Evolutionary conservation across 2,329 filamentous ascomycete species (phyloP).

Genomic region (Elsinoe perseae): DNA sequence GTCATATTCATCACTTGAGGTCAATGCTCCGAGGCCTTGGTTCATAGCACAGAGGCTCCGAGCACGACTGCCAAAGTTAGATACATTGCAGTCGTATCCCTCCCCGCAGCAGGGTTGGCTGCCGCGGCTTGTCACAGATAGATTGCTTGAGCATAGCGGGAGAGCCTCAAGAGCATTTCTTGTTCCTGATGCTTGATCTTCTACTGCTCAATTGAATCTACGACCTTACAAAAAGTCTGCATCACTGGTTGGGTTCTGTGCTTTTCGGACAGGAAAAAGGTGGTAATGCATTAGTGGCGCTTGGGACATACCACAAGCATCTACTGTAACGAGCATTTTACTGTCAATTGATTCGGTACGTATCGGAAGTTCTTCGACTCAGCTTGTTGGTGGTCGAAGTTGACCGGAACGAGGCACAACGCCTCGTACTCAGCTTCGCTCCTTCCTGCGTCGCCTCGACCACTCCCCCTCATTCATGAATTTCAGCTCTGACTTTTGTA

Average conservation of each 20-base stretch:
- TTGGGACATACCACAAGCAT: neutral
- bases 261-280: neutral
- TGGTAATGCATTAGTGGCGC: neutral
- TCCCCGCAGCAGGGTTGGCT: neutral
- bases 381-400: neutral
- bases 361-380: neutral
- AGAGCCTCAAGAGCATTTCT: neutral
- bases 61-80: neutral
- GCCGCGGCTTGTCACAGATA: conserved; percentile 6
- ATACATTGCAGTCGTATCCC: neutral
- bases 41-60: neutral
- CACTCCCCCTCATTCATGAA: neutral
- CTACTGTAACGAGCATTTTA: neutral
- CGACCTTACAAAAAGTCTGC: neutral
- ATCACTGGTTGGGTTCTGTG: neutral
- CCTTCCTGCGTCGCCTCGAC: neutral
- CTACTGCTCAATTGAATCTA: neutral
- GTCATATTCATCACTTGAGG: neutral
- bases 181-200: neutral
- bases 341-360: neutral
- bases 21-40: neutral
- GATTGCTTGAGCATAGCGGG: neutral
- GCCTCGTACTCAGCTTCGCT: neutral
- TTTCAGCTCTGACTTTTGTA: neutral
- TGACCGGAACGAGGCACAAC: neutral